Evolutionary conservation across 352 stramenopile species (phyloP), one percentile per base, ranked within the genome.

Genomic region (Plasmopara muralis): DNA sequence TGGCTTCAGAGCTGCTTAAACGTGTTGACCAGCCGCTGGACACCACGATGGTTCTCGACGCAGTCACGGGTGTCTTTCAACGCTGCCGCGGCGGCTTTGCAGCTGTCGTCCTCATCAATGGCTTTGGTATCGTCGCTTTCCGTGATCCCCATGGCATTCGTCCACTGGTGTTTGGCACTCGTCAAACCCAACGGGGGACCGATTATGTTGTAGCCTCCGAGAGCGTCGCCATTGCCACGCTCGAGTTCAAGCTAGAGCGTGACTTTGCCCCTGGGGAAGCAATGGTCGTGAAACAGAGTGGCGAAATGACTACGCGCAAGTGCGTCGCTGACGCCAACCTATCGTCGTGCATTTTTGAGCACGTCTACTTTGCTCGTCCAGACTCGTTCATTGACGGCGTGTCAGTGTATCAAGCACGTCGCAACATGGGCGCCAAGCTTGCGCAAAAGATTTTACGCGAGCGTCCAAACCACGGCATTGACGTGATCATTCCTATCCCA

Each of bases 301-400:
- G 81, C 20, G 57, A 81, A 39, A 86, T 98, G 30, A 81, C 88
- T 47, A 88, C 80, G 9, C 85, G 90, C 48, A 72, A 89, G 48
- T 98, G 94, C 69, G 66, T 81, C 37, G 60, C 73, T 9, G 50
- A 74, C 37, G 64, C 76, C 9, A 75, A 68, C 50, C 79, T 97
- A 12, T 83, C 73, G 9, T 96, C 97, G n/a, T 99, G 97, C 70
- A 98, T 99, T 60, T 99, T 99, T 66, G 97, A 99, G 80, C 98
- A 99, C 73, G 97, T 99, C 35, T 99, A 99, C 77, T 99, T 99
- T 79, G 94, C 96, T 2, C 88, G 97, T 37, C 97, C 97, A 7
- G 97, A 99, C 75, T 98, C 93, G 43, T 97, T 98, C 61, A 98
- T 99, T 68, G 95, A 99, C 69, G 95, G 95, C 38, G 93, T 99